Base-by-base conservation (phyloP, 192 early-diverging fungal genomes). In the Mortierella hygrophila region DNA sequence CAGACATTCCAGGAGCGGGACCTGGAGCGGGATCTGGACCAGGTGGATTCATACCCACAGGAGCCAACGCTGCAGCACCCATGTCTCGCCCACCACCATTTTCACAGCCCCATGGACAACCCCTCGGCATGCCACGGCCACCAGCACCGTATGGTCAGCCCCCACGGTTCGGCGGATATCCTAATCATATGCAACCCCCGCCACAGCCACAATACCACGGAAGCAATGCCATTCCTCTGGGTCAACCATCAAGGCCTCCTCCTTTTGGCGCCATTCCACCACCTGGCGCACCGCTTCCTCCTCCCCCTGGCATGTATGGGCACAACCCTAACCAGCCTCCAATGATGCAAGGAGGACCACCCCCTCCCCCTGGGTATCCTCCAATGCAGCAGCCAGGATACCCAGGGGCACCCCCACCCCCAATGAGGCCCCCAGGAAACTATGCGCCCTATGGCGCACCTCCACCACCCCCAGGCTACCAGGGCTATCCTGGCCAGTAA, bases 1-100 rank as follows among this genome's bases (percentile, higher is more conserved):
- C 93, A 13, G 94, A 94, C 70, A 86, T 86, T 63, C 71, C 78
- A 18, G 78, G 78, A 65, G 37, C 71, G 41, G 75, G 75, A 37
- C 37, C 69, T 6, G 69, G 73, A 29, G 29, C 82, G 49, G 81
- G 81, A 75, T 2, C 63, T 42, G 71, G 73, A 69, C 70, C 83
- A 73, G 84, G 75, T 78, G 79, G 70, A 77, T 86, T 86, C 57
- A 73, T 79, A 70, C 78, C 78, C 6, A 81, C 84, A 69, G 84
- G 84, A 78, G 74, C 84, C 49, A 86, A 86, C 73, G 84, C 84
- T 10, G 54, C 76, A 55, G 72, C 65, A 29, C 76, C 82, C 21
- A 44, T 74, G 8, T 52, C 84, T 35, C 78, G 78, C 15, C 79
- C 84, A 2, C 82, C 82, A 26, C 75, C 70, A 13, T 80, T 81